phyloP scores from a whole-genome alignment of 495 filamentous ascomycete genomes.

The Daldinia loculata region DNA sequence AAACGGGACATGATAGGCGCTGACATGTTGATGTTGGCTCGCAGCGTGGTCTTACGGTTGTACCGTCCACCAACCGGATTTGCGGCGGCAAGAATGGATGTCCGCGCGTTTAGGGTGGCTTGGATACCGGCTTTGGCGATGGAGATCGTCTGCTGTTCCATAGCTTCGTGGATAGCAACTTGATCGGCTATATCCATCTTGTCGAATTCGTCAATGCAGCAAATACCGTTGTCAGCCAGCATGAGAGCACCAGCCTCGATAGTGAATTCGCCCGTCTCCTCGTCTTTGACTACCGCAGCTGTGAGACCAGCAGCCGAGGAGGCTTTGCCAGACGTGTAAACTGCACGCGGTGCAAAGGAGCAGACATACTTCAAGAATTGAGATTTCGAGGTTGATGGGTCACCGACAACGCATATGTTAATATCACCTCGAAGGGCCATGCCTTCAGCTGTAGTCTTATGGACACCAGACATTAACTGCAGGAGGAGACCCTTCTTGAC shows the following conservation, averaged over 20 bases:
- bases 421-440: slow-evolving; percentile 96
- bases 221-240: slow-evolving; percentile 97
- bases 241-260: slow-evolving; percentile 99
- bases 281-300: slow-evolving; percentile 95
- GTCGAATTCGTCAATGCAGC: slow-evolving; percentile 99
- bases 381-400: slow-evolving; percentile 97
- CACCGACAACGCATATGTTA: slow-evolving; percentile 98
- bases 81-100: slow-evolving; percentile 93
- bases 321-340: slow-evolving; percentile 98
- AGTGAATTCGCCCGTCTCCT: slow-evolving; percentile 98
- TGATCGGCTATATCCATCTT: slow-evolving; percentile 99
- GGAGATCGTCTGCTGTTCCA: slow-evolving; percentile 99
- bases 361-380: slow-evolving; percentile 99
- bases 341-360: slow-evolving; percentile 91
- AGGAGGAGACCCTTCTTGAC: slow-evolving; percentile 97
- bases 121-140: slow-evolving; percentile 99
- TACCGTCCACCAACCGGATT: slow-evolving; percentile 97
- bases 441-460: slow-evolving; percentile 88
- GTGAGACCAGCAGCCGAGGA: slow-evolving; percentile 98
- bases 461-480: slow-evolving; percentile 91
- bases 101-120: slow-evolving; percentile 94
- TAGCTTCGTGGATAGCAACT: slow-evolving; percentile 99
- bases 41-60: slow-evolving; percentile 91
- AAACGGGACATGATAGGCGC: slow-evolving; percentile 99
- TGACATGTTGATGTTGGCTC: slow-evolving; percentile 97